Percentiles rank a stretch among this genome's conserved stretches.
Evolutionary conservation across 805 yeast genomes (phyloP).

Genomic region (Debaryomyces maramus): DNA sequence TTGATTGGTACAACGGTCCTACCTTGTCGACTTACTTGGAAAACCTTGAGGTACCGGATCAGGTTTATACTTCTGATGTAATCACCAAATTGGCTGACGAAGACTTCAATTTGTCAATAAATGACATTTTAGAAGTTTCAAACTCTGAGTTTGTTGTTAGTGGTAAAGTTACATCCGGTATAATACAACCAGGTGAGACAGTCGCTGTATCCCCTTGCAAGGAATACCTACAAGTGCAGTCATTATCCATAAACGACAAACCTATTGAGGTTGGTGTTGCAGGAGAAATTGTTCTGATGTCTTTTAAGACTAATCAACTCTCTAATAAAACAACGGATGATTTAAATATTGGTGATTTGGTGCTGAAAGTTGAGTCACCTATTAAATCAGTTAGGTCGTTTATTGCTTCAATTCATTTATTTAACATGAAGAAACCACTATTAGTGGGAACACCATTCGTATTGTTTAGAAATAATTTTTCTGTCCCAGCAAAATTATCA

Average conservation of each 20-base stretch:
- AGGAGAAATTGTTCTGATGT: slow-evolving; percentile 58
- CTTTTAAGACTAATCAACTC: slow-evolving; percentile 47
- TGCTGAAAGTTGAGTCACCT: slow-evolving; percentile 25
- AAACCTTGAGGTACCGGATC: slow-evolving; percentile 20
- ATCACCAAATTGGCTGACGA: slow-evolving; percentile 24
- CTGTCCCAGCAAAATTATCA: slow-evolving; percentile 65
- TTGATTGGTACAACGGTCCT: slow-evolving; percentile 50
- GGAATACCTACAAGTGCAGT: slow-evolving; percentile 43
- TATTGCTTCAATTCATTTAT: slow-evolving; percentile 29
- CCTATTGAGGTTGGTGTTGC: slow-evolving; percentile 55
- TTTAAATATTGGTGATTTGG: slow-evolving; percentile 60
- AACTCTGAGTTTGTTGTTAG: slow-evolving; percentile 51
- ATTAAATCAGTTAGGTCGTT: slow-evolving; percentile 29
- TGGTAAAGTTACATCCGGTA: slow-evolving; percentile 71
- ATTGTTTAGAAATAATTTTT: slow-evolving; percentile 72
- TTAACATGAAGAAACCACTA: slow-evolving; percentile 62
- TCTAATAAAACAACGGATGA: slow-evolving; percentile 54
- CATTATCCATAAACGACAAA: slow-evolving; percentile 30
- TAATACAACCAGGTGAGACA: slow-evolving; percentile 69
- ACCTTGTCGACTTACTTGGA: slow-evolving; percentile 45
- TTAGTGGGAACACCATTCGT: slow-evolving; percentile 78
- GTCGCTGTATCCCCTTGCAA: slow-evolving; percentile 56
- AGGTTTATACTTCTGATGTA: slow-evolving; percentile 12
- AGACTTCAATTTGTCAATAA: slow-evolving; percentile 58
- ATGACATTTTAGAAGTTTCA: slow-evolving; percentile 56